A percentile compares a stretch with the other conserved stretches of the same genome.
Evolutionary conservation across 257 asterid genomes (phyloP).

Genomic region (Fraxinus anomala): DNA sequence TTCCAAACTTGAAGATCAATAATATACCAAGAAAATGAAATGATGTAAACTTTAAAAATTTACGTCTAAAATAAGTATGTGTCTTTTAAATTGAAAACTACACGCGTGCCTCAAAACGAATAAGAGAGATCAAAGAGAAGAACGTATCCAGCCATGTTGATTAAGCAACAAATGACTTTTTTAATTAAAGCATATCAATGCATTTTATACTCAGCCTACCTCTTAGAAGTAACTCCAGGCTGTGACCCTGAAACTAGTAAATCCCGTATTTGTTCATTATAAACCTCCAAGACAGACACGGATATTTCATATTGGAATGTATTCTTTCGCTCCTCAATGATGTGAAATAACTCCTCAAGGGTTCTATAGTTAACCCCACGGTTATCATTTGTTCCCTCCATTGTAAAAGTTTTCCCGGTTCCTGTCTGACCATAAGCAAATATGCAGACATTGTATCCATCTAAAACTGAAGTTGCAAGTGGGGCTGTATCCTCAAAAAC

Average conservation of each 20-base stretch:
- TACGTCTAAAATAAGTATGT: too few relatives aligned
- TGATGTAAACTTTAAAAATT: too few relatives aligned
- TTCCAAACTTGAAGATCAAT: too few relatives aligned
- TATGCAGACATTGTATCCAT: constrained; percentile 88
- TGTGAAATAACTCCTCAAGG: constrained; percentile 72
- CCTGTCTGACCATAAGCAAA: constrained; percentile 99
- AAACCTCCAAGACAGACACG: constrained; percentile 91
- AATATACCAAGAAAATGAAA: too few relatives aligned
- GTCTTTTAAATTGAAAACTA: too few relatives aligned
- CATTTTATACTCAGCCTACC: constrained; percentile 38
- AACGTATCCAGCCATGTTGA: not conserved
- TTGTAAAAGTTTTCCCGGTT: constrained; percentile 93
- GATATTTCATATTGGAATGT: constrained; percentile 67
- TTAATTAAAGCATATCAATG: too few relatives aligned
- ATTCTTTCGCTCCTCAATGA: constrained; percentile 74
- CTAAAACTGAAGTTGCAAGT: constrained; percentile 84
- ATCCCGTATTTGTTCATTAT: constrained; percentile 92
- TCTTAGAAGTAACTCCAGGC: constrained; percentile 54
- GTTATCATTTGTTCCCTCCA: constrained; percentile 87
- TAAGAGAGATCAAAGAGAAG: too few relatives aligned
- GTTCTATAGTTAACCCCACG: constrained; percentile 97
- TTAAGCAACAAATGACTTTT: too few relatives aligned
- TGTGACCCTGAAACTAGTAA: constrained; percentile 69
- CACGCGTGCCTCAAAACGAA: too few relatives aligned
- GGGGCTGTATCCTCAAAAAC: constrained; percentile 92